Base-by-base conservation (phyloP, 805 yeast genomes). In the Isabelozyma gotoi region DNA sequence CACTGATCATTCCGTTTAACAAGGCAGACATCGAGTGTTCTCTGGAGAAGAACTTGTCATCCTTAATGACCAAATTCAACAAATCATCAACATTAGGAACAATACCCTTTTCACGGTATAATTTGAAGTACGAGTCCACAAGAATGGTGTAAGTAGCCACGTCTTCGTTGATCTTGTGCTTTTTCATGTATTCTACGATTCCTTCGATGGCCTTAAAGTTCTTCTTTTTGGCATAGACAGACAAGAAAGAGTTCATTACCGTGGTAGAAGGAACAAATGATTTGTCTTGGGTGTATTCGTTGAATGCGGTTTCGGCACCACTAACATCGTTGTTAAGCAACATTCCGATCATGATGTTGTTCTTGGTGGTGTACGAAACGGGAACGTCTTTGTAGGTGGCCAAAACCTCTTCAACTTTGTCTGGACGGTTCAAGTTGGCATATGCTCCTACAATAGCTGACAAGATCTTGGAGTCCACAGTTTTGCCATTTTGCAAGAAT, bases 121-220 rank as follows among this genome's bases (percentile, higher is more conserved):
- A 44, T 55, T 78, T 80, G 63, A 83, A 70, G 49, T 74, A 68
- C 41, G 74, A 61, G 52, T 83, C 82, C 41, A 84, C 70, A 18
- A 83, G 63, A 29, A 77, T 74, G 3, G 90, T 76, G 61, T 79
- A 79, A 2, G 91, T 83, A 14, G 80, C 80, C 37, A 80, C 69
- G 56, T 82, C 87, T 19, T 85, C 84, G 31, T 68, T 53, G 18
- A 83, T 59, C 3, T 64, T 57, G 19, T 65, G 45, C 24, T 57
- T 58, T 33, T 55, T 57, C 79, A 82, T 75, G 45, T 67, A 65
- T 27, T 71, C 46, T 19, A 68, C 65, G 34, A 84, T 60, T 11
- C 78, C 66, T n/a, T 67, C 69, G n/a, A 68, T 66, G 3, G 84
- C 84, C 38, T 68, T 68, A 21, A 66, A 71, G 46, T 79, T 68